Conservation (phyloP, 2,329 filamentous ascomycete genomes). For the Exophiala spinifera region DNA sequence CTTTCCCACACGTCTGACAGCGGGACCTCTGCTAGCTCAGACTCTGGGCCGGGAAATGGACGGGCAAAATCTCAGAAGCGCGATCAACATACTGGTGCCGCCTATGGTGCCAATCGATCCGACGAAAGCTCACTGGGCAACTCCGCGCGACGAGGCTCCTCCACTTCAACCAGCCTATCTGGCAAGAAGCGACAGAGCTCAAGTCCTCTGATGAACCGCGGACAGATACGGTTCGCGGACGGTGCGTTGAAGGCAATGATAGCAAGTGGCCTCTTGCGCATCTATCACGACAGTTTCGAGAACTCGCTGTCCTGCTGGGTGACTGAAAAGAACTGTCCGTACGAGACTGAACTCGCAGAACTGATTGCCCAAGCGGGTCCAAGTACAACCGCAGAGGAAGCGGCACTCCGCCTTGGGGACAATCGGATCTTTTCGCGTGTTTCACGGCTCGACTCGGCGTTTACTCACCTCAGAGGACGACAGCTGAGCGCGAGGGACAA, state of each 20-base stretch:
- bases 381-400: constrained; percentile 40
- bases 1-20: constrained; percentile 1
- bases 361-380: constrained; percentile 31
- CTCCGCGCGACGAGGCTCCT: neutral
- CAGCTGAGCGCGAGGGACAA: constrained; percentile 39
- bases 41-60: constrained; percentile 8
- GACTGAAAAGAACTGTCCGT: constrained; percentile 31
- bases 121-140: neutral
- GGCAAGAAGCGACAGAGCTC: constrained; percentile 1
- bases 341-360: constrained; percentile 30
- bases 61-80: neutral
- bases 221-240: constrained; percentile 32
- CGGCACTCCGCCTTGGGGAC: constrained; percentile 45
- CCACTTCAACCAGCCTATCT: neutral
- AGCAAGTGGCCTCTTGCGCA: constrained; percentile 29
- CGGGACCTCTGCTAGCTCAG: constrained; percentile 7
- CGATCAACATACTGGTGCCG: neutral
- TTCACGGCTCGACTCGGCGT: constrained; percentile 41
- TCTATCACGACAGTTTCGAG: constrained; percentile 26
- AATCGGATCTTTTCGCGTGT: constrained; percentile 46
- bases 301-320: constrained; percentile 24
- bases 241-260: constrained; percentile 39
- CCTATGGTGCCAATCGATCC: neutral
- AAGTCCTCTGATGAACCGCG: constrained; percentile 6
- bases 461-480: constrained; percentile 37